Evolutionary conservation across 2,329 filamentous ascomycete genomes (phyloP).

Genomic region (Hymenoscyphus linearis): DNA sequence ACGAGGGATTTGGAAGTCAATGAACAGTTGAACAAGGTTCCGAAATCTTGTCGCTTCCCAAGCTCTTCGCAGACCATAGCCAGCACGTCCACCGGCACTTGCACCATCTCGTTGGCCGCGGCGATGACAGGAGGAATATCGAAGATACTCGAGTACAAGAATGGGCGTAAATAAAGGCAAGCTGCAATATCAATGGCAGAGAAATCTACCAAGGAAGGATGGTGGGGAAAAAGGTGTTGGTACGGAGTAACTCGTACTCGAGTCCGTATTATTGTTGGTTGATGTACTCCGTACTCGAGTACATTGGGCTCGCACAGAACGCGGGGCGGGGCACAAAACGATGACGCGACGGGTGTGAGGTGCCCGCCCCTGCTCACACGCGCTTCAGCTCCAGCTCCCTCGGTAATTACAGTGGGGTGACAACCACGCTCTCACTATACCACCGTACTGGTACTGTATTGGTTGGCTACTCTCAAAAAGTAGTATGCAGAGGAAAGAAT

Average conservation of each 20-base stretch:
- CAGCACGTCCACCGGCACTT: conserved; percentile 46
- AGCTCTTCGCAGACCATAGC: conserved; percentile 57
- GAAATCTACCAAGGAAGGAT: background rate
- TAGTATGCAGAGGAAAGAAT: background rate
- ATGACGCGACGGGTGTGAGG: conserved; percentile 9
- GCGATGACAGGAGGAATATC: background rate
- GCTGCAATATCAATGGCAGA: background rate
- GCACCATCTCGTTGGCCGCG: conserved; percentile 39
- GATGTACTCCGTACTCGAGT: too few relatives aligned
- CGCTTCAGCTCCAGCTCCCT: background rate
- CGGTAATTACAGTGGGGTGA: background rate
- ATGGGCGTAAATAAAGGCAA: background rate
- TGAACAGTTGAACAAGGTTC: conserved; percentile 55
- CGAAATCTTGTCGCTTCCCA: conserved; percentile 49
- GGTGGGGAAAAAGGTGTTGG: background rate
- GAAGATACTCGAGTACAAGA: background rate
- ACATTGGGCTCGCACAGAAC: conserved; percentile 5
- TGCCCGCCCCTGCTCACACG: background rate
- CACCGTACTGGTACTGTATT: too few relatives aligned
- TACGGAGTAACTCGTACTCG: too few relatives aligned
- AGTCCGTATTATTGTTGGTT: conserved; percentile 9
- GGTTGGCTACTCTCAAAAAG: background rate
- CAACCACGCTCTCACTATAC: background rate
- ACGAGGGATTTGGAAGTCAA: conserved; percentile 51
- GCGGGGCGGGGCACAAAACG: conserved; percentile 12